Evolutionary conservation across 2,329 filamentous ascomycete genomes (phyloP), one percentile per base, ranked within the genome.

Genomic region (Monosporascus sp.): DNA sequence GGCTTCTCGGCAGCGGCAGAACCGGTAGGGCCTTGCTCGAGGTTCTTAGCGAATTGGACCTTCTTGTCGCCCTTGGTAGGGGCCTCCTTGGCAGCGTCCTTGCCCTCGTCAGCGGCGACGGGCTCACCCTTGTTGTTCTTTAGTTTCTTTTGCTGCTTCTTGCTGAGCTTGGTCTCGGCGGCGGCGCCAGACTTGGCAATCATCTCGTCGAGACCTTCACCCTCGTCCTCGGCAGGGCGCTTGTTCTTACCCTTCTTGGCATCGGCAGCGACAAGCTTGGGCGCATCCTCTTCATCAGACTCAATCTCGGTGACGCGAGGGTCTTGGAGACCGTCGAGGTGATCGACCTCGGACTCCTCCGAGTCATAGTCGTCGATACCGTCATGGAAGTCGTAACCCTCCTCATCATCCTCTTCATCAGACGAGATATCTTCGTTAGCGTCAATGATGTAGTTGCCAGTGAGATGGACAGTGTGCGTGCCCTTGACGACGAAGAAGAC

Each of bases 121-220:
- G 94, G 86, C 70, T 97, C 88, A 62, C 93, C 94, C 71, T 96
- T 90, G 81, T 97, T 97, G 82, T 96, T 97, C 86, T 96, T 96
- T 60, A 93, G 82, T 82, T 97, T 97, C 87, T 99, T 97, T 66
- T 88, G 82, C 74, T 97, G 90, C 80, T 96, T 97, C 83, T 97
- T 97, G 82, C 86, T 92, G 59, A 91, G 81, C 78, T 92, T 92
- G 62, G 80, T 70, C 64, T 91, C 87, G 60, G 84, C 82, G 58
- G 81, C 71, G 68, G 85, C 79, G 62, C 74, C 70, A 55, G 79
- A 80, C 76, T 94, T 93, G 72, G 86, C 81, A 67, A 97, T 95
- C 72, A 96, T 75, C 60, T 89, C 89, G 65, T 97, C 92, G 26
- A 97, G 86, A 57, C 78, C 80, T 69, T 87, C 84, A 41, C 73